phyloP scores from a whole-genome alignment of 345 rosid species.

The Populus tremula region DNA sequence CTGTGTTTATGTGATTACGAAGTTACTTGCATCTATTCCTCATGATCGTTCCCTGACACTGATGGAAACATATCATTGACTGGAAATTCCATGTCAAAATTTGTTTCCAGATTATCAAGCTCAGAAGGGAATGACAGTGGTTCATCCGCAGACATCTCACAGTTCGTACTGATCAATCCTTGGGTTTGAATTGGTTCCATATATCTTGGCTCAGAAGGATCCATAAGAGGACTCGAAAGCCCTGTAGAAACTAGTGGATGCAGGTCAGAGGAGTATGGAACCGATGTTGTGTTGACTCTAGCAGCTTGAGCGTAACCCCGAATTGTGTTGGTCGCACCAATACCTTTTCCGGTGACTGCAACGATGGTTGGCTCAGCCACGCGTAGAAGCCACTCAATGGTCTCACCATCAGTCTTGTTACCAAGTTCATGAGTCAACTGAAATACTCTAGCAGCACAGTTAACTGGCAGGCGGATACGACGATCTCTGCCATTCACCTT shows the following conservation, averaged over 20 bases:
- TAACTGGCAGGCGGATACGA: conserved; percentile 17
- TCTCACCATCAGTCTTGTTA: conserved; percentile 27
- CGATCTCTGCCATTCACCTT: conserved; percentile 34
- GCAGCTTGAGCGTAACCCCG: neutral
- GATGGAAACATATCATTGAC: no score
- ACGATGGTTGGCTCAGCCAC: conserved; percentile 30
- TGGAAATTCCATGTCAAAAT: neutral
- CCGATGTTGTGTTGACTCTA: neutral
- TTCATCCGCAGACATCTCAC: neutral
- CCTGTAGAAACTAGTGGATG: neutral
- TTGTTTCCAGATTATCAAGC: neutral
- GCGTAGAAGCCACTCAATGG: conserved; percentile 32
- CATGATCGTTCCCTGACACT: no score
- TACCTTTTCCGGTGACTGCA: conserved; percentile 14
- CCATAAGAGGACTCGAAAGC: neutral
- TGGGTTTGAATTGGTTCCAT: neutral
- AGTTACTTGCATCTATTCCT: no score
- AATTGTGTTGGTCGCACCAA: neutral
- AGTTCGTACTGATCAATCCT: neutral
- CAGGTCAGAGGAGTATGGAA: neutral
- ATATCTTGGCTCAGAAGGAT: neutral
- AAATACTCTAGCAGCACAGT: conserved; percentile 28
- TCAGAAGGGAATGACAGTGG: neutral
- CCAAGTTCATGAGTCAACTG: conserved; percentile 34
- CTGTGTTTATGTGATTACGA: no score